These are phyloP conservation scores for Chlamydomonas sphaeroides DNA, from an alignment of 139 green algal species.

Conservation along the genomic window DNA sequence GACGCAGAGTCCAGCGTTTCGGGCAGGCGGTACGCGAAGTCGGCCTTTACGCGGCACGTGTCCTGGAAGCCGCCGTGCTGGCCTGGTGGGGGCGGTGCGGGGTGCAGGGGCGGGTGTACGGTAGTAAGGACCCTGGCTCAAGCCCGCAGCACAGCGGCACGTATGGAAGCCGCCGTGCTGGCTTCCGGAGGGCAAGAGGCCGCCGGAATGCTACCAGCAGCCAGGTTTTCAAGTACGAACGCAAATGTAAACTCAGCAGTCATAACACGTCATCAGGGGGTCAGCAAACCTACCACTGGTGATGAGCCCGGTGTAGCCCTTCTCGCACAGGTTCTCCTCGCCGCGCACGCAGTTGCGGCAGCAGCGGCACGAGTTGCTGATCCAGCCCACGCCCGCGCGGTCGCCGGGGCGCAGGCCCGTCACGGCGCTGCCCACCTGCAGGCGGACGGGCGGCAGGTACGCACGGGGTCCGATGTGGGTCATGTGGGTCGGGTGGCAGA, in stretches of 20 bases:
- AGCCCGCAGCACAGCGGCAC: too few species aligned
- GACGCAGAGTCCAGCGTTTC: constrained; percentile 43
- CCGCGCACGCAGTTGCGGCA: constrained; percentile 62
- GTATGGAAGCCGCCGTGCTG: too few species aligned
- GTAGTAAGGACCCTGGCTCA: too few species aligned
- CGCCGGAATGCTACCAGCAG: too few species aligned
- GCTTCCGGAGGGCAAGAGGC: too few species aligned
- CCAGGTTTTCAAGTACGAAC: too few species aligned
- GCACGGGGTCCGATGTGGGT: too few species aligned
- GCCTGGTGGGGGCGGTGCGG: constrained; percentile 10
- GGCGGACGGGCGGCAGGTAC: too few species aligned
- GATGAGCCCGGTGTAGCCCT: constrained; percentile 61
- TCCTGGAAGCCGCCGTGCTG: constrained; percentile 54
- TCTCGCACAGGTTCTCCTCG: constrained; percentile 65
- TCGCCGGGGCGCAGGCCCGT: constrained; percentile 28
- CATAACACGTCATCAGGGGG: too few species aligned
- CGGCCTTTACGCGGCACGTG: constrained; percentile 33
- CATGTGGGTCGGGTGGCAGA: too few species aligned
- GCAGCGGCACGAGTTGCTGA: constrained; percentile 58
- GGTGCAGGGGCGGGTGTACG: too few species aligned
- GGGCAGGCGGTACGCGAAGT: constrained; percentile 59
- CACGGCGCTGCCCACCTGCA: background rate
- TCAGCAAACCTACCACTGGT: constrained; percentile 48
- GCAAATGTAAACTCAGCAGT: too few species aligned
- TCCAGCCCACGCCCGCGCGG: constrained; percentile 66